Base-by-base conservation (phyloP, 2,329 filamentous ascomycete genomes). In the Trichophyton benhamiae region DNA sequence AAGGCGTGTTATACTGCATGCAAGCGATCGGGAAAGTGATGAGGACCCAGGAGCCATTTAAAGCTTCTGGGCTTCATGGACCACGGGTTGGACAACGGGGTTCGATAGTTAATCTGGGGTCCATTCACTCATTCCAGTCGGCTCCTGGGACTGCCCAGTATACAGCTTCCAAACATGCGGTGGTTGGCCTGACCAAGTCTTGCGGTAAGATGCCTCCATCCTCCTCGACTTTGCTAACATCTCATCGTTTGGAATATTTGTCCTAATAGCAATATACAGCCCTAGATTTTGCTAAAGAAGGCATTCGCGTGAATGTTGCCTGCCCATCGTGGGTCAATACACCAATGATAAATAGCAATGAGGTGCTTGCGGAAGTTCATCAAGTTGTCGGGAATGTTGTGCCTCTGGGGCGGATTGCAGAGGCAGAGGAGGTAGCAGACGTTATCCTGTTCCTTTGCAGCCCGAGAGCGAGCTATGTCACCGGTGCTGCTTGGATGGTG, bases 141-240 rank as follows among this genome's bases (percentile, higher is more conserved):
- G 72, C 11, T 70, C 76, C 7, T 0, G 72, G 69, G 17, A 75
- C 65, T 1, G 66, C 68, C 9, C 72, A 68, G 0, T 78, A 78
- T 64, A 74, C 70, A 7, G 68, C 71, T 6, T 72, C 72, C 6
- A 80, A 79, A 63, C 77, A 75, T 64, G 77, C 71, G 1, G 68
- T 79, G 4, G 68, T 79, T 3, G 77, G 76, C 0, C 68, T 79
- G 49, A 77, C 75, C 1, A 77, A 76, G 59, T 66, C 68, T 42
- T 72, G 72, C 11, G 52, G 52, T 57, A 57, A 9, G 20, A 36
- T 13, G 33, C 33, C 1, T 17, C 7, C 13, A 33, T 13, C 8
- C 25, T n/a, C 27, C 33, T 4, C 17, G 17, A 17, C 30, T 17
- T 17, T 9, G 7, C n/a, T 13, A 25, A 8, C 25, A 5, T 20